A percentile compares a stretch with the other conserved stretches of the same genome.
Conservation (phyloP, 306 rosid species). For the Citrullus colocynthis region DNA sequence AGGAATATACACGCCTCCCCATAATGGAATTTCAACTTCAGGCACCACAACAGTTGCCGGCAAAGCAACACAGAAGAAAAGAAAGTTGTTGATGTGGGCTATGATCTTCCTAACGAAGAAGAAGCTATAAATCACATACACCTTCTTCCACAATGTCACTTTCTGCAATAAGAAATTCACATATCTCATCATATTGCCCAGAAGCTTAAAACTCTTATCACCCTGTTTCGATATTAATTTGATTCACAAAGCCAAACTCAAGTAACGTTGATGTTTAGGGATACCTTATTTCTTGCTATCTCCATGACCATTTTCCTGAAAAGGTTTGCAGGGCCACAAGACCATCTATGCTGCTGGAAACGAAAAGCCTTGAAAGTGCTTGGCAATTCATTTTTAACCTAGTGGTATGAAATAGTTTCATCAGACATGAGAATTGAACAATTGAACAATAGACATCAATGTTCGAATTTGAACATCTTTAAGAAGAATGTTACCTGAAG, state of each 20-base stretch:
- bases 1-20: constrained; percentile 83
- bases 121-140: constrained; percentile 79
- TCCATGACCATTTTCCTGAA: constrained; percentile 67
- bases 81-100: constrained; percentile 66
- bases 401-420: neutral
- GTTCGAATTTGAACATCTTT: neutral
- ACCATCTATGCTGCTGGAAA: constrained; percentile 85
- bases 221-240: neutral
- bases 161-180: constrained; percentile 35
- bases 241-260: neutral
- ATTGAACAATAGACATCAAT: neutral
- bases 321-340: constrained; percentile 93
- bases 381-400: constrained; percentile 89
- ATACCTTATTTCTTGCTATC: constrained; percentile 59
- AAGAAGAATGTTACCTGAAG: constrained; percentile 29
- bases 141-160: constrained; percentile 63
- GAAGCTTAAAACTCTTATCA: neutral
- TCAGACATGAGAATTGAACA: neutral
- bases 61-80: constrained; percentile 59
- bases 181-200: neutral
- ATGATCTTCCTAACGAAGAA: constrained; percentile 72
- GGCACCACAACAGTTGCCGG: constrained; percentile 80
- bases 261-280: neutral
- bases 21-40: constrained; percentile 68
- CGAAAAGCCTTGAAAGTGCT: constrained; percentile 88